A percentile compares a stretch with the other conserved stretches of the same genome.
phyloP scores from a whole-genome alignment of 192 early-diverging fungal genomes.

The Coemansia sp. region DNA sequence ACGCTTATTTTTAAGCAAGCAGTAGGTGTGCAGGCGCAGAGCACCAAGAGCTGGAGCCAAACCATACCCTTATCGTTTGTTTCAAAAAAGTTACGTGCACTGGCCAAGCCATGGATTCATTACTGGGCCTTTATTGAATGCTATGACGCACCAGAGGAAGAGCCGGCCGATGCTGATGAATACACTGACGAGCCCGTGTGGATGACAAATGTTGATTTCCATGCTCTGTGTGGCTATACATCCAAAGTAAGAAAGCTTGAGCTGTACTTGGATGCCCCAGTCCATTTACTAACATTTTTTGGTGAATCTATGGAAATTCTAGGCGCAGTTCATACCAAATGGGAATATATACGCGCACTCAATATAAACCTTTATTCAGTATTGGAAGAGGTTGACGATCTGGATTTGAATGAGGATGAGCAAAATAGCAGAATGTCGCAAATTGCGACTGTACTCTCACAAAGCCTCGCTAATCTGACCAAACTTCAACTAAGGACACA shows the following conservation, averaged over 20 bases:
- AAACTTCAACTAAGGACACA: neutral
- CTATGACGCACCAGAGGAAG: neutral
- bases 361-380: neutral
- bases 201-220: conserved; percentile 5
- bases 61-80: neutral
- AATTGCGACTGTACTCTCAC: neutral
- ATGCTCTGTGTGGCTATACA: neutral
- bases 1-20: neutral
- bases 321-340: neutral
- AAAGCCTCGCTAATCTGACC: neutral
- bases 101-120: conserved; percentile 1
- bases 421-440: neutral
- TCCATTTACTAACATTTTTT: neutral
- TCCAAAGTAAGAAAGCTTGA: neutral
- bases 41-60: neutral
- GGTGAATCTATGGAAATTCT: neutral
- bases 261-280: conserved; percentile 1
- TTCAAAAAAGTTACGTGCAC: neutral
- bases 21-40: neutral
- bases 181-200: neutral
- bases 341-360: neutral
- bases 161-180: neutral
- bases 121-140: conserved; percentile 4
- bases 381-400: neutral
- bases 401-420: neutral